A percentile compares a stretch with the other conserved stretches of the same genome.
Conservation (phyloP, 2,329 filamentous ascomycete species). For the Diplodia scrobiculata region DNA sequence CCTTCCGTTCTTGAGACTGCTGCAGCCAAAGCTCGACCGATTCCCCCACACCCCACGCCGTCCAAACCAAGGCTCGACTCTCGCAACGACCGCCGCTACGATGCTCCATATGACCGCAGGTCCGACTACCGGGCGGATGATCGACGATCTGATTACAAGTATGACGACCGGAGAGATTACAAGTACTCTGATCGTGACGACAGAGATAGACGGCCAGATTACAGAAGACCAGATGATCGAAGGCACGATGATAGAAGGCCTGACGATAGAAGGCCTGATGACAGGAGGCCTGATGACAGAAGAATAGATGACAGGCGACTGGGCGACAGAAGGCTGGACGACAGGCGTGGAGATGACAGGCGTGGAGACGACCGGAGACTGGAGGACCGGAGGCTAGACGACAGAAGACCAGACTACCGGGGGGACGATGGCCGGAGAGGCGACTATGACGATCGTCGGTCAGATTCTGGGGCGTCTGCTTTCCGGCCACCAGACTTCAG, state of each 20-base stretch:
- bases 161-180: slow-evolving; percentile 31
- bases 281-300: slow-evolving; percentile 29
- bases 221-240: slow-evolving; percentile 38
- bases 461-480: slow-evolving; percentile 25
- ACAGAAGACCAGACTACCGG: slow-evolving; percentile 24
- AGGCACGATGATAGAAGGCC: slow-evolving; percentile 37
- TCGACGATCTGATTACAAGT: slow-evolving; percentile 39
- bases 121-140: slow-evolving; percentile 43
- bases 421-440: slow-evolving; percentile 26
- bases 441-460: slow-evolving; percentile 24
- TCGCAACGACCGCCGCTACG: slow-evolving; percentile 27
- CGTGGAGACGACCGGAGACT: slow-evolving; percentile 43
- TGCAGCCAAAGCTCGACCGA: slow-evolving; percentile 42
- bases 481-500: slow-evolving; percentile 28
- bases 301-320: slow-evolving; percentile 18
- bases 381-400: slow-evolving; percentile 46
- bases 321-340: slow-evolving; percentile 36
- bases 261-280: slow-evolving; percentile 20
- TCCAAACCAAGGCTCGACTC: slow-evolving; percentile 24
- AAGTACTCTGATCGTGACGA: slow-evolving; percentile 31
- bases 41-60: slow-evolving; percentile 2
- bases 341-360: slow-evolving; percentile 37
- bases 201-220: slow-evolving; percentile 29
- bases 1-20: slow-evolving; percentile 44
- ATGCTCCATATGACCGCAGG: slow-evolving; percentile 29